These are phyloP conservation scores for Colletotrichum nymphaeae DNA, from an alignment of 2,329 filamentous ascomycete species.

Conservation along the genomic window DNA sequence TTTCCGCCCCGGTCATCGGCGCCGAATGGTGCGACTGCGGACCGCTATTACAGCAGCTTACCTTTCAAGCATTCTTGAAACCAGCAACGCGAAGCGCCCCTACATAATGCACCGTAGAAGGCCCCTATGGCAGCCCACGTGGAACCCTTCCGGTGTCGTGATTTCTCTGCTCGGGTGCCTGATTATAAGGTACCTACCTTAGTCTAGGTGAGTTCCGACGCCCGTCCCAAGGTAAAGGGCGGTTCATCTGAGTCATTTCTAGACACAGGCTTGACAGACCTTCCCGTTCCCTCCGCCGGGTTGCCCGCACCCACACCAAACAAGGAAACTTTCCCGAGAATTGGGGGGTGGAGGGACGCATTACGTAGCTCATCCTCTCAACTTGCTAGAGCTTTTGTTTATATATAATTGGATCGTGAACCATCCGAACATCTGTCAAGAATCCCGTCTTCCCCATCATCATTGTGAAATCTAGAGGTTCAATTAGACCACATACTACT, in stretches of 20 bases:
- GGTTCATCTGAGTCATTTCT: slow-evolving; percentile 3
- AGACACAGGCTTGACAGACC: background rate
- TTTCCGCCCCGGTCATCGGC: slow-evolving; percentile 31
- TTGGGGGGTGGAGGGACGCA: background rate
- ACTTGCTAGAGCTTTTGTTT: too few relatives aligned
- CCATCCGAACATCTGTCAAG: background rate
- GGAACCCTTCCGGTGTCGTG: background rate
- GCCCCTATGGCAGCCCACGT: background rate
- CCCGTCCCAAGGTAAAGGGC: background rate
- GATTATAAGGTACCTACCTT: too few relatives aligned
- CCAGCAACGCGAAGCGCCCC: background rate
- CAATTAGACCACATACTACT: background rate
- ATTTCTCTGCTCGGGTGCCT: background rate
- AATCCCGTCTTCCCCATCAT: background rate
- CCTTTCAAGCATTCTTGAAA: background rate
- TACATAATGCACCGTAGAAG: background rate
- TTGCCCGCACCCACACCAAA: slow-evolving; percentile 14
- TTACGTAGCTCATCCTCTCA: slow-evolving; percentile 13
- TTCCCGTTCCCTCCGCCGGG: background rate
- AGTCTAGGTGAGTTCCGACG: background rate
- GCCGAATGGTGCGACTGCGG: slow-evolving; percentile 6
- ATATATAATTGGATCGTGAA: slow-evolving; percentile 13
- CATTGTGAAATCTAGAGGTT: background rate
- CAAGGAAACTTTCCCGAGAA: slow-evolving; percentile 2
- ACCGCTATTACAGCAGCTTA: background rate